Evolutionary conservation across 1,139 yeast genomes (phyloP).

Genomic region (Wickerhamomyces sp.): DNA sequence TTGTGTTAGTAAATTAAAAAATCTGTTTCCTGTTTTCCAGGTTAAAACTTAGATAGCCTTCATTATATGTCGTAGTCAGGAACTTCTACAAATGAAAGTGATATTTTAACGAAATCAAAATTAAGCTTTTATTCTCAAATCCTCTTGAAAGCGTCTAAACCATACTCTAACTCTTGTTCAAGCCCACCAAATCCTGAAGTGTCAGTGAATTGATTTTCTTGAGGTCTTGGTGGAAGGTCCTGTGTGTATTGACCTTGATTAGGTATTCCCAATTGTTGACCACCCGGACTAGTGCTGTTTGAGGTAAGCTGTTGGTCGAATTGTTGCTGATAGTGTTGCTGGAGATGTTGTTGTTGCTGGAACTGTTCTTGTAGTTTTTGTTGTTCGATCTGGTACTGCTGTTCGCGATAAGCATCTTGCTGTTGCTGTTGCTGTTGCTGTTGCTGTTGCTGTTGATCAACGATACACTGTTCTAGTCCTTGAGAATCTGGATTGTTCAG

Average conservation of each 20-base stretch:
- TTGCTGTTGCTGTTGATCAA: conserved; percentile 10
- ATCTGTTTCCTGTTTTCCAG: no score
- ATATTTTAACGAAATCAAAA: no score
- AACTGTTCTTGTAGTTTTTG: conserved; percentile 20
- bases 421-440: conserved; percentile 16
- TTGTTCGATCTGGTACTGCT: conserved; percentile 17
- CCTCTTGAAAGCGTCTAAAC: conserved; percentile 35
- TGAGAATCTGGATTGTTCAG: conserved; percentile 17
- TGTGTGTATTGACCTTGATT: conserved; percentile 32
- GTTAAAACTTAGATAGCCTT: background rate
- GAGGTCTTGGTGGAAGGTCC: conserved; percentile 38
- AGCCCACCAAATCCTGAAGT: conserved; percentile 33
- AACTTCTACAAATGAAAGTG: no score
- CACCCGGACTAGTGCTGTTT: conserved; percentile 22
- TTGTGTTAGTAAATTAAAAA: no score
- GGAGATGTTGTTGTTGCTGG: conserved; percentile 16
- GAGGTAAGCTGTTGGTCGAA: no score
- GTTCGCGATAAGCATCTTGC: conserved; percentile 13
- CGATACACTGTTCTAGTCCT: conserved; percentile 12
- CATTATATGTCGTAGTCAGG: no score
- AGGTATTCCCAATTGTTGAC: conserved; percentile 28
- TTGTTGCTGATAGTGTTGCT: conserved; percentile 13
- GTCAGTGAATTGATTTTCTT: conserved; percentile 28
- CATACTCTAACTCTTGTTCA: conserved; percentile 57
- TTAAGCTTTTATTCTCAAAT: no score